Percentiles rank a stretch among this genome's conserved stretches.
These are phyloP conservation scores for Helianthus annuus DNA, from an alignment of 129 eudicot genomes.

Conservation along the genomic window DNA sequence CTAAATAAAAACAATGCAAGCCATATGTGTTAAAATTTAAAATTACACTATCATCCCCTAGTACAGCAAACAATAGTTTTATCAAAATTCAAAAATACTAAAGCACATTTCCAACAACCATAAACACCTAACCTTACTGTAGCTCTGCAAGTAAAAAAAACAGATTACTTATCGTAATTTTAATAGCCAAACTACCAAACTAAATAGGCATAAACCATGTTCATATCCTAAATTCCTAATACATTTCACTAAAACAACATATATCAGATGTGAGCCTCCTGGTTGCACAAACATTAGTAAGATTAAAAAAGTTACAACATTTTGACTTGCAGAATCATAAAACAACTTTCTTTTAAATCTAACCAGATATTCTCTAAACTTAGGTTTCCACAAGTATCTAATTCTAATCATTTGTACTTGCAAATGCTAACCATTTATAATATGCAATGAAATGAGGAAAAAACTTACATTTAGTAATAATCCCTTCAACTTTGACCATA, in stretches of 20 bases:
- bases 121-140: neutral
- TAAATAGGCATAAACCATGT: neutral
- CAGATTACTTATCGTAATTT: neutral
- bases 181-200: neutral
- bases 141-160: neutral
- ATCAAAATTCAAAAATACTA: neutral
- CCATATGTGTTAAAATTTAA: neutral
- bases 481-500: conserved; percentile 94
- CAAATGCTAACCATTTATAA: neutral
- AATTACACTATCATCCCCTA: neutral
- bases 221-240: conserved; percentile 6
- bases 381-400: neutral
- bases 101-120: neutral
- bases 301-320: neutral
- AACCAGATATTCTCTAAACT: neutral
- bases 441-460: neutral
- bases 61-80: neutral
- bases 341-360: neutral
- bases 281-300: neutral
- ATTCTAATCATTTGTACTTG: too few relatives aligned
- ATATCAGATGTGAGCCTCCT: neutral
- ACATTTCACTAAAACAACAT: neutral
- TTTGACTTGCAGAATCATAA: neutral
- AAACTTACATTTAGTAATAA: conserved; percentile 80
- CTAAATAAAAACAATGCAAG: conserved; percentile 33